Percentiles rank a stretch among this genome's conserved stretches.
Conservation (phyloP, 2,329 filamentous ascomycete species). For the Blastomyces parvus region DNA sequence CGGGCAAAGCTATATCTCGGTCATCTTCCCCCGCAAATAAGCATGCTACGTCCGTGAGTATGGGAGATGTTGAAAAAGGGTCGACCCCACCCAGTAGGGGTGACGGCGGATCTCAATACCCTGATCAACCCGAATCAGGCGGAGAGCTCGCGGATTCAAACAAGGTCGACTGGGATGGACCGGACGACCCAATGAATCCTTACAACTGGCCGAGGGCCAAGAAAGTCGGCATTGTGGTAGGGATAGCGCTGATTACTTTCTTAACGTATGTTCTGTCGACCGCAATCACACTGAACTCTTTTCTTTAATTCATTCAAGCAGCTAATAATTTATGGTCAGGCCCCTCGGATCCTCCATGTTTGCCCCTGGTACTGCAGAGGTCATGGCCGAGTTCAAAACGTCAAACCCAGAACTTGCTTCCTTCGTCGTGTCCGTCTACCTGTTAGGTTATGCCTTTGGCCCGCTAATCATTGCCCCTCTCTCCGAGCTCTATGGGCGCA, state of each 20-base stretch:
- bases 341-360: conserved; percentile 37
- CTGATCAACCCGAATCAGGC: neutral
- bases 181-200: conserved; percentile 49
- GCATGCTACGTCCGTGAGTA: neutral
- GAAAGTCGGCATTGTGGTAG: conserved; percentile 39
- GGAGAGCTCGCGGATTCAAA: conserved; percentile 35
- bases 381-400: conserved; percentile 40
- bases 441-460: conserved; percentile 53
- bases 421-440: conserved; percentile 52
- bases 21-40: neutral
- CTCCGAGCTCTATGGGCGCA: conserved; percentile 52
- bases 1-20: neutral
- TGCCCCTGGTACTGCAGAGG: conserved; percentile 31
- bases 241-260: conserved; percentile 44
- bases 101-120: neutral
- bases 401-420: conserved; percentile 37
- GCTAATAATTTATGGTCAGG: conserved; percentile 13
- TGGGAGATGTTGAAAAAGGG: neutral
- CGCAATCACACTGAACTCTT: neutral
- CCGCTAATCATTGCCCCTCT: conserved; percentile 57
- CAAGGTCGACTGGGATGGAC: conserved; percentile 51
- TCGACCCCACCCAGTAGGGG: neutral
- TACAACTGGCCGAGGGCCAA: conserved; percentile 47
- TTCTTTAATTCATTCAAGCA: neutral
- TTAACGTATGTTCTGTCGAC: conserved; percentile 23